phyloP scores from a whole-genome alignment of 495 filamentous ascomycete species.

The Cercophora sp. region DNA sequence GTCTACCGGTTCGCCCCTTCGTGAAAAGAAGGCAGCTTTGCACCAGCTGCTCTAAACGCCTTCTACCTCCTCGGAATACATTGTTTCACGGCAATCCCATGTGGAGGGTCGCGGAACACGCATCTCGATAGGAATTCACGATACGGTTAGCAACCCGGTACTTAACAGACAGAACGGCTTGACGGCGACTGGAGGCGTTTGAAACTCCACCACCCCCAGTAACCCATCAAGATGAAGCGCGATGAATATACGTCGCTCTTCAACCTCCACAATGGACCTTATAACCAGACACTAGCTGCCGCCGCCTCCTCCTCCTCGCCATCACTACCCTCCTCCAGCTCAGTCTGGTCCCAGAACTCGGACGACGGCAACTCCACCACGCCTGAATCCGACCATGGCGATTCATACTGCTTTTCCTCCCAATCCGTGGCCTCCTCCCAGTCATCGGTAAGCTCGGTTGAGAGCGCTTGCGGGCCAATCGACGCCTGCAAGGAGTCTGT shows the following conservation, averaged over 20 bases:
- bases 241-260: constrained; percentile 44
- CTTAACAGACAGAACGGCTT: constrained; percentile 46
- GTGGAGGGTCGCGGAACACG: constrained; percentile 31
- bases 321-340: no score
- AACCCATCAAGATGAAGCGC: constrained; percentile 49
- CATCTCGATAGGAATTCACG: constrained; percentile 41
- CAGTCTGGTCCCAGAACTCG: constrained; percentile 68
- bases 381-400: constrained; percentile 41
- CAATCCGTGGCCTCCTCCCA: constrained; percentile 21
- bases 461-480: constrained; percentile 25
- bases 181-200: constrained; percentile 52
- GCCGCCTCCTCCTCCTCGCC: constrained; percentile 69
- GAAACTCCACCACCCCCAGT: constrained; percentile 27
- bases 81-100: constrained; percentile 29
- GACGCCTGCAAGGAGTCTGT: constrained; percentile 13
- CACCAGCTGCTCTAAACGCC: constrained; percentile 42
- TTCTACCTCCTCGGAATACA: constrained; percentile 39
- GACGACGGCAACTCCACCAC: constrained; percentile 36
- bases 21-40: constrained; percentile 45
- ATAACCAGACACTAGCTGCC: constrained; percentile 64
- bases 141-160: constrained; percentile 36
- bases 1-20: constrained; percentile 53
- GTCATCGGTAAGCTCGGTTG: constrained; percentile 28
- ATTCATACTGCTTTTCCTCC: constrained; percentile 35
- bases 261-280: constrained; percentile 52